Conservation (phyloP, 306 rosid genomes). For the Pterocarpus santalinus region DNA sequence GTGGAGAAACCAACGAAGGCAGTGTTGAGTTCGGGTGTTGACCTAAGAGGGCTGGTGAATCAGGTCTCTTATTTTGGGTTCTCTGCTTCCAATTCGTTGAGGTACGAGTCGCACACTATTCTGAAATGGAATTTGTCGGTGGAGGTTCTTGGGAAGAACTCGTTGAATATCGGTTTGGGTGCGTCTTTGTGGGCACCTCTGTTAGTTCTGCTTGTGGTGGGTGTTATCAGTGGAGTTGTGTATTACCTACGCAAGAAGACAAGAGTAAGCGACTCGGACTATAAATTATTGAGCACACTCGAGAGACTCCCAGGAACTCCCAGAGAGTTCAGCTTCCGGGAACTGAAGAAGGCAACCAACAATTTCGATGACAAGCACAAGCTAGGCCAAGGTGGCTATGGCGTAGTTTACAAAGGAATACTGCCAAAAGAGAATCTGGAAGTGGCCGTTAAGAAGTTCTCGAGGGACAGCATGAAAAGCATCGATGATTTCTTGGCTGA, state of each 20-base stretch:
- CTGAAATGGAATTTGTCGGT: slow-evolving; percentile 75
- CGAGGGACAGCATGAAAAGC: slow-evolving; percentile 67
- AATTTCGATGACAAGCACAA: slow-evolving; percentile 66
- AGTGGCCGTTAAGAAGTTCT: slow-evolving; percentile 80
- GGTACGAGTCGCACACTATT: slow-evolving; percentile 60
- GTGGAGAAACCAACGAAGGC: slow-evolving; percentile 54
- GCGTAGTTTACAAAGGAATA: slow-evolving; percentile 67
- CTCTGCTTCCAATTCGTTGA: slow-evolving; percentile 68
- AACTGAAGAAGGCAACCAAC: slow-evolving; percentile 75
- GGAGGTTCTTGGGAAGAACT: slow-evolving; percentile 35
- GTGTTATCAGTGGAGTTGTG: slow-evolving; percentile 20
- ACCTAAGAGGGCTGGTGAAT: slow-evolving; percentile 45
- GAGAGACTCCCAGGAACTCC: slow-evolving; percentile 80
- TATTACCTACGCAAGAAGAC: slow-evolving; percentile 38
- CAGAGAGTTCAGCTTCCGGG: slow-evolving; percentile 62
- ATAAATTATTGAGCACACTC: slow-evolving; percentile 62
- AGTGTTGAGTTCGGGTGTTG: slow-evolving; percentile 48
- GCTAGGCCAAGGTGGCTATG: slow-evolving; percentile 78
- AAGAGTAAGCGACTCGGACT: slow-evolving; percentile 30
- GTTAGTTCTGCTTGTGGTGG: slow-evolving; percentile 31
- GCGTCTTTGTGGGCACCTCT: neutral
- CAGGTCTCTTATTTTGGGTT: slow-evolving; percentile 68
- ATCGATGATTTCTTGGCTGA: slow-evolving; percentile 79
- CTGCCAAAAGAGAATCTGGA: slow-evolving; percentile 54
- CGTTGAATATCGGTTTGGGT: too few relatives aligned